Evolutionary conservation across 768 basidiomycete species (phyloP), one percentile per base, ranked within the genome.

Genomic region (Serendipita vermifera): DNA sequence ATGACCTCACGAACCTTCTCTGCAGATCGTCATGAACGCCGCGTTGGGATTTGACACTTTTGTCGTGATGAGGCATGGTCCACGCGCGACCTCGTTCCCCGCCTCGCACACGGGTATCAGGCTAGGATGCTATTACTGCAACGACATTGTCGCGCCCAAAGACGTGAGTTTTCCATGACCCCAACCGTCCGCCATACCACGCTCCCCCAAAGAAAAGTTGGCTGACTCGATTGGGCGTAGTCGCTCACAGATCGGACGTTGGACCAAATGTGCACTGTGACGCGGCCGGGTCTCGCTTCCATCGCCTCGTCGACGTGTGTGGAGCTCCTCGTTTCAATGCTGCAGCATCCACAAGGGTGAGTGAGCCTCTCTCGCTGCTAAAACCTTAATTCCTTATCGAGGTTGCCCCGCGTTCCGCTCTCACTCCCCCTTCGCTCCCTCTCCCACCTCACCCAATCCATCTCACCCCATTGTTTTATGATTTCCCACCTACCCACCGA

Each of bases 261-360:
- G 13, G 96, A 98, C 67, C 94, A 98, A 67, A 97, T 97, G 94
- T 99, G 96, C 66, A 98, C 96, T 0, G 96, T 99, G 29, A 97
- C 94, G 0, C 75, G 96, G 20, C 96, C 96, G 0, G 94, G 94
- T 0, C 75, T 98, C 1, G 96, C 94, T 0, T 81, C 90, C 0
- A 90, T 97, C 54, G 96, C 96, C 0, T 80, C 87, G 1, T 84
- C 93, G 0, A 87, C 85, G 0, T 92, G 91, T 0, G 94, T 97
- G 1, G 96, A 99, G 66, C 74, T 99, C 6, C 77, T 98, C 22
- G 82, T 88, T 1, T 87, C 90, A 0, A 69, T 96, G 2, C 62
- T 97, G 5, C 93, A 97, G 64, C 92, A 97, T 70, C 88, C 91
- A 0, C 74, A 82, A 20, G 86, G 90, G 90, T 93, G 64, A 43